A percentile compares a stretch with the other conserved stretches of the same genome.
These are phyloP conservation scores for Leccinum subgranulosum DNA, from an alignment of 768 basidiomycete genomes.

Conservation along the genomic window DNA sequence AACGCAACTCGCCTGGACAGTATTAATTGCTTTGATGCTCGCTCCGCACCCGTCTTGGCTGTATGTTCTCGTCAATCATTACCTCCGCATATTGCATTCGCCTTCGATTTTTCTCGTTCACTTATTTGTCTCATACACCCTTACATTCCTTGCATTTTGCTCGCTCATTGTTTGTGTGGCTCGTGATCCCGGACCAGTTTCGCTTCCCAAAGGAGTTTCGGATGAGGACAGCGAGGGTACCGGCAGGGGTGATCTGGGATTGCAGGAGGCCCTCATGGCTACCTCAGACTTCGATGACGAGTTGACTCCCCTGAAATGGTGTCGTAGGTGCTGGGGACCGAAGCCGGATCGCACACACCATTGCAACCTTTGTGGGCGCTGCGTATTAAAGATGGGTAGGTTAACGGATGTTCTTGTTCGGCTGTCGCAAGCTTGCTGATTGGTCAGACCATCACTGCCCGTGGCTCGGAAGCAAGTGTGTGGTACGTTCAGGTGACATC, in stretches of 20 bases:
- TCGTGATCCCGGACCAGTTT: conserved; percentile 72
- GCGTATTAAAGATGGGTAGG: conserved; percentile 84
- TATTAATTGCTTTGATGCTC: conserved; percentile 53
- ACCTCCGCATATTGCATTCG: conserved; percentile 52
- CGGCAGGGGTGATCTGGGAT: conserved; percentile 41
- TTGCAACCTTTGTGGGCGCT: conserved; percentile 69
- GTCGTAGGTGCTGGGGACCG: conserved; percentile 73
- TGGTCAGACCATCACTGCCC: conserved; percentile 80
- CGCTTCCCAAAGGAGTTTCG: conserved; percentile 17
- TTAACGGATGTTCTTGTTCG: not conserved
- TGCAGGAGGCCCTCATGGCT: conserved; percentile 61
- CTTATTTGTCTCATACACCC: conserved; percentile 54
- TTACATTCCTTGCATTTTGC: conserved; percentile 67
- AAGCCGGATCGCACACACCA: conserved; percentile 83
- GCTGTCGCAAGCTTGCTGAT: conserved; percentile 6
- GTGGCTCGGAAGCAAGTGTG: conserved; percentile 75
- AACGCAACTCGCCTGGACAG: conserved; percentile 27
- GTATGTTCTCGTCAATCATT: conserved; percentile 63
- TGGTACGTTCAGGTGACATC: conserved; percentile 44
- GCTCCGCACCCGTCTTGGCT: conserved; percentile 75
- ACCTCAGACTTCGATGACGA: conserved; percentile 50
- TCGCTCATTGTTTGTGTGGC: conserved; percentile 71
- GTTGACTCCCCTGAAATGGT: conserved; percentile 63
- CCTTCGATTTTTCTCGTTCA: conserved; percentile 50
- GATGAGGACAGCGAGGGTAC: conserved; percentile 29